Evolutionary conservation across 2,329 filamentous ascomycete species (phyloP), one percentile per base, ranked within the genome.

Genomic region (Epichloe amarillans): DNA sequence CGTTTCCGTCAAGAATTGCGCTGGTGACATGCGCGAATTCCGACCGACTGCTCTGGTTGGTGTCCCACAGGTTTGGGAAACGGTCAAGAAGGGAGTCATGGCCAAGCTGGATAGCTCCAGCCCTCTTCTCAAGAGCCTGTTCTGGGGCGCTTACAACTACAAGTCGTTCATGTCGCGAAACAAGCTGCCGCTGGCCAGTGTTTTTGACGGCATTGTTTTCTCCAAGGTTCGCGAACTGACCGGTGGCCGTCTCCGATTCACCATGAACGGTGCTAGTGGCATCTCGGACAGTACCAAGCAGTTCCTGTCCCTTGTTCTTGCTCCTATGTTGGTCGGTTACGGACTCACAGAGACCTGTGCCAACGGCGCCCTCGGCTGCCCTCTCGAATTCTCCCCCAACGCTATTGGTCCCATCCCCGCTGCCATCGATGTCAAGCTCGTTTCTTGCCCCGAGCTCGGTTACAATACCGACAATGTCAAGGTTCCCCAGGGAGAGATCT

Each of bases 1-100:
- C 64, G 69, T 73, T 3, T 94, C 86, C 19, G 85, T 95, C 69
- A 83, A 84, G 57, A 93, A 97, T 68, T 96, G 87, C 72, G 81
- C 83, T 58, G 91, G 93, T 59, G 93, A 98, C 61, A 95, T 98
- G 70, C 85, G 86, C 54, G 90, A 96, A 63, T 85, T 97, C 64
- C 79, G 79, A 59, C 93, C 93, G 1, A 94, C 89, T 2, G 79
- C 96, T 63, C 79, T 98, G 64, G 86, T 96, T 39, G 93, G 93
- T 66, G 93, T 98, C 3, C 93, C 93, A 2, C 90, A 94, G 52
- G 85, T 98, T 35, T 98, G 91, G 90, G 93, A 98, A 71, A 90
- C 88, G 1, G 85, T 98, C 61, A 91, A 89, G 74, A 98, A 98
- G 75, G 93, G 93, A 50, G 86, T 98, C 61, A 73, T 91, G 56